A percentile compares a stretch with the other conserved stretches of the same genome.
These are phyloP conservation scores for Cylindricascospora bacillispora DNA, from an alignment of 1,139 yeast species.

Conservation along the genomic window DNA sequence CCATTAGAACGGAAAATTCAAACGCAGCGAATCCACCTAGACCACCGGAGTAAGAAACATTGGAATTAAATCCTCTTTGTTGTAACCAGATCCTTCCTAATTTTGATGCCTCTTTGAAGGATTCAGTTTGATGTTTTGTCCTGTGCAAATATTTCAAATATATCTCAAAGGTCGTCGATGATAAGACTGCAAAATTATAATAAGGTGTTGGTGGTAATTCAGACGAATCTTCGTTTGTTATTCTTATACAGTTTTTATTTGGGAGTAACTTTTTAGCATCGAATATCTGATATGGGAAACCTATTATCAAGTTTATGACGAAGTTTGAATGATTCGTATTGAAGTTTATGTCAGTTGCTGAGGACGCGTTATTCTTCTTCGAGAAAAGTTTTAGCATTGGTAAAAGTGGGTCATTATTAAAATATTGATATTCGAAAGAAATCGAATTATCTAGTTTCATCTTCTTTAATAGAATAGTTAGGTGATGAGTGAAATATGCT, in stretches of 20 bases:
- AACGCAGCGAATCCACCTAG: slow-evolving; percentile 84
- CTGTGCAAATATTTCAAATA: slow-evolving; percentile 67
- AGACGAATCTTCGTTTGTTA: slow-evolving; percentile 36
- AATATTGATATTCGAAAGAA: slow-evolving; percentile 44
- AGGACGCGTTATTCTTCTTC: slow-evolving; percentile 10
- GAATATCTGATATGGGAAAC: slow-evolving; percentile 58
- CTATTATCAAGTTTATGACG: slow-evolving; percentile 56
- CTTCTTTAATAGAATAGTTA: slow-evolving; percentile 42
- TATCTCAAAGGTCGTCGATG: slow-evolving; percentile 55
- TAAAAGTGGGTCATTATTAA: slow-evolving; percentile 54
- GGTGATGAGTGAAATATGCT: slow-evolving; percentile 59
- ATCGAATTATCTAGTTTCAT: slow-evolving; percentile 37
- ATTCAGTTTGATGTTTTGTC: slow-evolving; percentile 61
- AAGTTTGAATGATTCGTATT: slow-evolving; percentile 49
- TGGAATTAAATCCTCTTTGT: slow-evolving; percentile 70
- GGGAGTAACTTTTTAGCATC: slow-evolving; percentile 68
- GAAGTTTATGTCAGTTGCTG: slow-evolving; percentile 35
- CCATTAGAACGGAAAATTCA: slow-evolving; percentile 73
- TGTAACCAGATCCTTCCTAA: slow-evolving; percentile 82
- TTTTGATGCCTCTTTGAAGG: slow-evolving; percentile 81
- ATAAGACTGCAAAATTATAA: slow-evolving; percentile 68
- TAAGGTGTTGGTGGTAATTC: slow-evolving; percentile 54
- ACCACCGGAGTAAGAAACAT: slow-evolving; percentile 34
- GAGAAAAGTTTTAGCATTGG: slow-evolving; percentile 48
- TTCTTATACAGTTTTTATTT: slow-evolving; percentile 66